phyloP scores from a whole-genome alignment of 2,329 filamentous ascomycete species.

The Chrysoporthe cubensis region DNA sequence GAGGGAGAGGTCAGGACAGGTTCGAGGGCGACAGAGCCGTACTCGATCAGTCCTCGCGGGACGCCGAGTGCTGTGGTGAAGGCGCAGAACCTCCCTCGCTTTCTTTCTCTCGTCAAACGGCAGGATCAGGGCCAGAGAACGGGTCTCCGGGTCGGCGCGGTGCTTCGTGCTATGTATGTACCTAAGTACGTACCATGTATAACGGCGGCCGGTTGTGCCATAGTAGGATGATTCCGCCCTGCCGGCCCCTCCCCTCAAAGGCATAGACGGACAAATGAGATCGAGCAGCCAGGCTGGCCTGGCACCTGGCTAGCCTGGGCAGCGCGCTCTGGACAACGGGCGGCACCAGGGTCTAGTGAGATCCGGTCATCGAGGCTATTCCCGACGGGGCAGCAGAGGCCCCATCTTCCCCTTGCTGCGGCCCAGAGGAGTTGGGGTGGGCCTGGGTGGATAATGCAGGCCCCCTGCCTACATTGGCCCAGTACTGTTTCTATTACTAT shows the following conservation, averaged over 20 bases:
- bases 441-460: too few species aligned
- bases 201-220: too few species aligned
- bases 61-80: background rate
- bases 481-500: background rate
- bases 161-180: too few species aligned
- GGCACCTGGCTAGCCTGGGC: background rate
- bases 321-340: slow-evolving; percentile 7
- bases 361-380: slow-evolving; percentile 1
- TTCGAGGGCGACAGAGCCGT: background rate
- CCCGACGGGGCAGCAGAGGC: background rate
- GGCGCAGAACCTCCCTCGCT: too few species aligned
- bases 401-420: too few species aligned
- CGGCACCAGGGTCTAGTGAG: background rate
- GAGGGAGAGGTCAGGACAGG: background rate
- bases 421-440: background rate
- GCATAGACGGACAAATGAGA: background rate
- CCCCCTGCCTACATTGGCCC: too few species aligned
- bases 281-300: background rate
- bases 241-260: too few species aligned
- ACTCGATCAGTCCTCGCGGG: background rate
- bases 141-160: too few species aligned
- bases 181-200: too few species aligned
- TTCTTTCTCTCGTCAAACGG: too few species aligned
- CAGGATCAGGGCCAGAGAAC: too few species aligned
- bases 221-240: too few species aligned